Evolutionary conservation across 208 protist genomes (phyloP).

Genomic region (Naegleria lovaniensis): DNA sequence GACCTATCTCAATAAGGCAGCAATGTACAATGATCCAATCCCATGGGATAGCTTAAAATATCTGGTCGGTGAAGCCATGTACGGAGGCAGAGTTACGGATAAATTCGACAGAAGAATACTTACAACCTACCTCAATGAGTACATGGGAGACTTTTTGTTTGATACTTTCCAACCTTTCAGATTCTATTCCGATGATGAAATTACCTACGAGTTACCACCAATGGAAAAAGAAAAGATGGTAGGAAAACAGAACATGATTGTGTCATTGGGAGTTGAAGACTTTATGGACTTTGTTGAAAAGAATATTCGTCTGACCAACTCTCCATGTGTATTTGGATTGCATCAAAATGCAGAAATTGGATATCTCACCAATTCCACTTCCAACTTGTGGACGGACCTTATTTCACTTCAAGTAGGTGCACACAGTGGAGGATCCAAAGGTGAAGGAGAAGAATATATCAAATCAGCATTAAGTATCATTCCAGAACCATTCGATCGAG

Average conservation of each 20-base stretch:
- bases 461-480: slow-evolving; percentile 81
- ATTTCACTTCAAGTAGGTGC: slow-evolving; percentile 82
- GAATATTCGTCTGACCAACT: slow-evolving; percentile 79
- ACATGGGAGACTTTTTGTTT: slow-evolving; percentile 99
- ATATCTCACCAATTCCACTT: slow-evolving; percentile 86
- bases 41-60: slow-evolving; percentile 97
- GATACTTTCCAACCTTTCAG: slow-evolving; percentile 96
- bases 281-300: slow-evolving; percentile 81
- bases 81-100: slow-evolving; percentile 97
- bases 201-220: slow-evolving; percentile 81
- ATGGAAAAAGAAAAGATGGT: slow-evolving; percentile 38
- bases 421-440: slow-evolving; percentile 33
- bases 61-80: slow-evolving; percentile 98
- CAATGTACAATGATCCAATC: slow-evolving; percentile 79
- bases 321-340: slow-evolving; percentile 95
- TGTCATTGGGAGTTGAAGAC: slow-evolving; percentile 55
- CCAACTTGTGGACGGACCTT: slow-evolving; percentile 85
- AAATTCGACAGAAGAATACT: slow-evolving; percentile 93
- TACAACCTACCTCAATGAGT: slow-evolving; percentile 97
- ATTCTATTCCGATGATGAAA: slow-evolving; percentile 82
- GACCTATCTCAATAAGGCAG: slow-evolving; percentile 95
- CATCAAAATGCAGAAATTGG: slow-evolving; percentile 97
- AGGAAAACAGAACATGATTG: slow-evolving; percentile 56
- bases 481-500: slow-evolving; percentile 78
- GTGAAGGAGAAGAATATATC: slow-evolving; percentile 77